Conservation (phyloP, 805 yeast genomes). For the Lipomyces yamanashiensis region DNA sequence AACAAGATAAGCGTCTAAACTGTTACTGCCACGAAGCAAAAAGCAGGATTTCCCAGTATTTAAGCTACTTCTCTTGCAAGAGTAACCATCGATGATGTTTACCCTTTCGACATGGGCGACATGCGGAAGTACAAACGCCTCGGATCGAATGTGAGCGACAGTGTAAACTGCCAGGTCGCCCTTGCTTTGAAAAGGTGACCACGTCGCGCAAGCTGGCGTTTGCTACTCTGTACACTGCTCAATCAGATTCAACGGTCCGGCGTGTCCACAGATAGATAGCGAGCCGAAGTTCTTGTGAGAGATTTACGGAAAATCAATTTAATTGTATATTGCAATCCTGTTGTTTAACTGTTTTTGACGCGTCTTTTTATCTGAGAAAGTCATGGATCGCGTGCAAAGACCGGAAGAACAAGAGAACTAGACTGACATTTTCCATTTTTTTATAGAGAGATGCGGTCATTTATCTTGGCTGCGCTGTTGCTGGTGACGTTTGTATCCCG, state of each 20-base stretch:
- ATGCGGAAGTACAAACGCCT: constrained; percentile 6
- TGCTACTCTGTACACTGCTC: background rate
- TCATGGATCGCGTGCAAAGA: too few species aligned
- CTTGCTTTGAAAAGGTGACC: constrained; percentile 1
- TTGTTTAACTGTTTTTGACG: too few species aligned
- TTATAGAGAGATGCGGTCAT: constrained; percentile 4
- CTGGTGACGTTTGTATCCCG: constrained; percentile 32
- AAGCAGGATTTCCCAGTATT: background rate
- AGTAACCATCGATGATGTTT: too few species aligned
- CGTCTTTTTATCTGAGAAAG: too few species aligned
- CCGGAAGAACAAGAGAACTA: background rate
- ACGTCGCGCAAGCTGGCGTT: constrained; percentile 8
- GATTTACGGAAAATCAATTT: too few species aligned
- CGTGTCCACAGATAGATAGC: background rate
- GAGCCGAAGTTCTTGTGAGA: background rate
- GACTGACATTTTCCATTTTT: background rate
- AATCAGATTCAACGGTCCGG: too few species aligned
- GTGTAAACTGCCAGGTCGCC: background rate
- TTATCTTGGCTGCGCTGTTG: background rate
- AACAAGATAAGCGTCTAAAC: background rate
- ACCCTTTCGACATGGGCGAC: background rate
- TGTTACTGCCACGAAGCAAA: background rate
- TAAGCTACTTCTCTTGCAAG: too few species aligned
- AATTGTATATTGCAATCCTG: too few species aligned
- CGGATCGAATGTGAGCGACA: background rate